Conservation (phyloP, 331 rosid genomes). For the Malus hybrid region DNA sequence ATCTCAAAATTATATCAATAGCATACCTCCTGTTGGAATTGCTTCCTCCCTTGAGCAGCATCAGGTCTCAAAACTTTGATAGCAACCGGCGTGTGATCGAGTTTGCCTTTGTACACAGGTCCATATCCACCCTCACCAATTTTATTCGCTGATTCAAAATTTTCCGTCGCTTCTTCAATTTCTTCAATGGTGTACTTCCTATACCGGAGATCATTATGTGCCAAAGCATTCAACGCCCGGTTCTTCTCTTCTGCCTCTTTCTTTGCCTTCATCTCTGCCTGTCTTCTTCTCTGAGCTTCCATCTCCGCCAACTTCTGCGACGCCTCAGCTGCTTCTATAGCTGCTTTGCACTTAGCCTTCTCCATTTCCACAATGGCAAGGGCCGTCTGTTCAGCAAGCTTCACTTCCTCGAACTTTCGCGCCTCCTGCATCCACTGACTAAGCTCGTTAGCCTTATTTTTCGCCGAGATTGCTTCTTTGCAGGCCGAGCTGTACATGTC, state of each 20-base stretch:
- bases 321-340: slow-evolving; percentile 73
- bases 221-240: slow-evolving; percentile 40
- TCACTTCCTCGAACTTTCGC: slow-evolving; percentile 48
- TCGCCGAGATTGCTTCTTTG: slow-evolving; percentile 96
- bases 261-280: slow-evolving; percentile 67
- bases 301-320: slow-evolving; percentile 67
- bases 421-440: slow-evolving; percentile 67
- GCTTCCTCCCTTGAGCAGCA: slow-evolving; percentile 88
- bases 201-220: slow-evolving; percentile 51
- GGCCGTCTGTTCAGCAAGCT: slow-evolving; percentile 82
- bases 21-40: slow-evolving; percentile 83
- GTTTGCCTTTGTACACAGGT: slow-evolving; percentile 78
- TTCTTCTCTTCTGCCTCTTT: slow-evolving; percentile 72
- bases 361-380: slow-evolving; percentile 75
- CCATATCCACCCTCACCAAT: slow-evolving; percentile 99
- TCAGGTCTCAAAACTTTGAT: slow-evolving; percentile 84
- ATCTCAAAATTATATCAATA: neutral
- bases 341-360: slow-evolving; percentile 85
- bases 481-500: slow-evolving; percentile 97
- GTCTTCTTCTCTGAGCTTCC: slow-evolving; percentile 66
- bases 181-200: slow-evolving; percentile 75
- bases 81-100: slow-evolving; percentile 93
- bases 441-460: slow-evolving; percentile 77
- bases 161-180: slow-evolving; percentile 66
- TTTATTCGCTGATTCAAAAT: slow-evolving; percentile 39